Evolutionary conservation across 441 rosid genomes (phyloP).

Genomic region (Sinapis alba): DNA sequence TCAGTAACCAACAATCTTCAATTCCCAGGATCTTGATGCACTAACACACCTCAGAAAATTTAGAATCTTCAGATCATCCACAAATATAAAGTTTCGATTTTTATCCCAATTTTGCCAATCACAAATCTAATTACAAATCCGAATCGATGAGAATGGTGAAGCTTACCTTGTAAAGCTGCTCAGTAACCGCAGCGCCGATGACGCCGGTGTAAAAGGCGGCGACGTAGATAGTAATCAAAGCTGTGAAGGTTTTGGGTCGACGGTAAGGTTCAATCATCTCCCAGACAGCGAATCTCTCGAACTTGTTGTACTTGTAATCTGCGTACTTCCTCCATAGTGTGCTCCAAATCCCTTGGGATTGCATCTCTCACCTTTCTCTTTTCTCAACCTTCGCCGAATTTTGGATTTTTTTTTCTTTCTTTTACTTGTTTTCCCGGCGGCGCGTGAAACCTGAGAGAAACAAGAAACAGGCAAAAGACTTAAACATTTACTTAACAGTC

Average conservation of each 20-base stretch:
- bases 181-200: constrained; percentile 78
- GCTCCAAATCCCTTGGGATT: constrained; percentile 51
- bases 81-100: not conserved
- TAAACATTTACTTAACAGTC: constrained; percentile 4
- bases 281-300: constrained; percentile 82
- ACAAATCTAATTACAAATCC: not conserved
- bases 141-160: not conserved
- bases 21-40: too few relatives aligned
- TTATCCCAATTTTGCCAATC: constrained; percentile 17
- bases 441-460: constrained; percentile 24
- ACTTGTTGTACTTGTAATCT: constrained; percentile 65
- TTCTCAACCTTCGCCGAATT: constrained; percentile 3
- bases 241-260: constrained; percentile 79
- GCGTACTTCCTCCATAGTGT: constrained; percentile 87
- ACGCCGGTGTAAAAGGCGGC: constrained; percentile 94
- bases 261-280: constrained; percentile 82
- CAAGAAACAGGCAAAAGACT: not conserved
- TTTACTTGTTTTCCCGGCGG: constrained; percentile 25
- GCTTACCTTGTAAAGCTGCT: constrained; percentile 82
- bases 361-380: constrained; percentile 28
- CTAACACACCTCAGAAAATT: too few relatives aligned
- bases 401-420: not conserved
- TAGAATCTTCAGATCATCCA: not conserved
- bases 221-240: constrained; percentile 61
- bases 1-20: too few relatives aligned